These are phyloP conservation scores for Daldinia caldariorum DNA, from an alignment of 495 filamentous ascomycete genomes.

Conservation along the genomic window DNA sequence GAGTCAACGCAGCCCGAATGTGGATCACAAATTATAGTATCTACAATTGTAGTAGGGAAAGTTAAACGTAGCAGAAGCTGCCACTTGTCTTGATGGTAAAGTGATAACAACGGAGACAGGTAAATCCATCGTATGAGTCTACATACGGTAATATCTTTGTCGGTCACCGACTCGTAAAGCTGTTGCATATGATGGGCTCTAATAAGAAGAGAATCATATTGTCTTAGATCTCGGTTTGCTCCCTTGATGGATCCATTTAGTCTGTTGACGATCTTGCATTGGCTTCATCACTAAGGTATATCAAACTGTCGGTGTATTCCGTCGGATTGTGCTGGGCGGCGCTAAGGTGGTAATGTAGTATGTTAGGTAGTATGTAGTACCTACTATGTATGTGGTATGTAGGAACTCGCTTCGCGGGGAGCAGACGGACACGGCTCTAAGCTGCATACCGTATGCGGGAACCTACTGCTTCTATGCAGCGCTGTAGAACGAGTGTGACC, in stretches of 20 bases:
- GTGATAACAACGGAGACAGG: slow-evolving; percentile 20
- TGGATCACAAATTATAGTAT: slow-evolving; percentile 32
- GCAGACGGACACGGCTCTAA: slow-evolving; percentile 36
- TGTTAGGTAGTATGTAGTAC: not conserved
- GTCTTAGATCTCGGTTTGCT: slow-evolving; percentile 46
- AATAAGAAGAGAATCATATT: slow-evolving; percentile 31
- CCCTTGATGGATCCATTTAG: slow-evolving; percentile 34
- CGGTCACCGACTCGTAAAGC: slow-evolving; percentile 31
- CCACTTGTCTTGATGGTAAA: slow-evolving; percentile 7
- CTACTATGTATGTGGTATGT: slow-evolving; percentile 4
- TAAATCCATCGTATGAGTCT: slow-evolving; percentile 17
- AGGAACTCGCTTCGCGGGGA: slow-evolving; percentile 40
- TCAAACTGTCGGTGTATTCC: slow-evolving; percentile 44
- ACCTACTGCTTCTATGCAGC: slow-evolving; percentile 40
- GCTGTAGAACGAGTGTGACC: slow-evolving; percentile 39
- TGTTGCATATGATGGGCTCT: slow-evolving; percentile 21
- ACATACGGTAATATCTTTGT: slow-evolving; percentile 8
- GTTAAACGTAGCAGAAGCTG: slow-evolving; percentile 16
- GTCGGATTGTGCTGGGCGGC: slow-evolving; percentile 11
- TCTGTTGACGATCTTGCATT: slow-evolving; percentile 43
- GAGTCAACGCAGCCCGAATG: slow-evolving; percentile 26
- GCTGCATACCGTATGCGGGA: slow-evolving; percentile 43
- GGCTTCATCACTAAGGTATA: slow-evolving; percentile 22
- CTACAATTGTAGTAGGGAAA: slow-evolving; percentile 21
- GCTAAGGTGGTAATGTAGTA: slow-evolving; percentile 28